phyloP scores from a whole-genome alignment of 768 basidiomycete genomes.

The Termitomyces sp. region DNA sequence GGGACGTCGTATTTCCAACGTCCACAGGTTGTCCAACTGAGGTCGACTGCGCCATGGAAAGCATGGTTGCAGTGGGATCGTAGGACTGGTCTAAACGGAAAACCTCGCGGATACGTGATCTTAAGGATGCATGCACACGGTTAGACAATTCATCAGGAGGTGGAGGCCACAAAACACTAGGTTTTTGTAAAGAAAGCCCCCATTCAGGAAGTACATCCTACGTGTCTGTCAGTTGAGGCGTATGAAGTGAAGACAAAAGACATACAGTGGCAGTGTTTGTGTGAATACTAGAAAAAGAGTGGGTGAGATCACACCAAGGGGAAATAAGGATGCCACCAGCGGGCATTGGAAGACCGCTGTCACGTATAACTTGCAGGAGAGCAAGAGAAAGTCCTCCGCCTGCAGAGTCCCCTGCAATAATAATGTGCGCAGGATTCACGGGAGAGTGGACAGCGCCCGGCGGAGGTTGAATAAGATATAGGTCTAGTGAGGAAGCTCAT shows the following conservation, averaged over 20 bases:
- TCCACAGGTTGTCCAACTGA: constrained; percentile 35
- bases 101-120: constrained; percentile 56
- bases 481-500: constrained; percentile 40
- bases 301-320: constrained; percentile 91
- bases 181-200: constrained; percentile 76
- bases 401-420: constrained; percentile 89
- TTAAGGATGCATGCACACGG: constrained; percentile 54
- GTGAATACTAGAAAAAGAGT: constrained; percentile 89
- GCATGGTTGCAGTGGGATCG: constrained; percentile 19
- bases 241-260: constrained; percentile 1
- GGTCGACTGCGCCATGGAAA: constrained; percentile 17
- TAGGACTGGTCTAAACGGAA: constrained; percentile 31
- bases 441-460: constrained; percentile 71
- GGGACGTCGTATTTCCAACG: constrained; percentile 44
- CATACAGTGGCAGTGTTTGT: constrained; percentile 79
- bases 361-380: constrained; percentile 84
- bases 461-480: constrained; percentile 90
- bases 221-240: not conserved
- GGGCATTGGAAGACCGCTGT: constrained; percentile 74
- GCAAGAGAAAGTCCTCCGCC: constrained; percentile 87
- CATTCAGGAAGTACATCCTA: constrained; percentile 81
- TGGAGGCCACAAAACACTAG: constrained; percentile 75
- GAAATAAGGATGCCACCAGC: constrained; percentile 89
- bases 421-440: constrained; percentile 76
- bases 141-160: constrained; percentile 62